phyloP scores from a whole-genome alignment of 1,139 yeast species.

The Entelexis paramagnoliae region DNA sequence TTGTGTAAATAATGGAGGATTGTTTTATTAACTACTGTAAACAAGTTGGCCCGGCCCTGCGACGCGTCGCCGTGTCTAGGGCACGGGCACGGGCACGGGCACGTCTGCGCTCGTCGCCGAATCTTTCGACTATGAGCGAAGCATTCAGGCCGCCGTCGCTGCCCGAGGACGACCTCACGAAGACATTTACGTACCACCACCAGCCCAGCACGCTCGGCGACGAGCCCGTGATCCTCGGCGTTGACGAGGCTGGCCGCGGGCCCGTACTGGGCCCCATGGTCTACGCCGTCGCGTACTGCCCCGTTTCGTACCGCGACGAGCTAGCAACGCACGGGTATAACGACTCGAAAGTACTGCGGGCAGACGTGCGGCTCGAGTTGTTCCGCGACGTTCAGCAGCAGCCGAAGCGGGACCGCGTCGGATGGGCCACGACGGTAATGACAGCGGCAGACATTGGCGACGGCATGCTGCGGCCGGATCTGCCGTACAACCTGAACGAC shows the following conservation, averaged over 20 bases:
- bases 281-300: slow-evolving; percentile 75
- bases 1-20: too few species aligned
- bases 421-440: slow-evolving; percentile 80
- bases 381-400: slow-evolving; percentile 42
- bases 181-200: slow-evolving; percentile 31
- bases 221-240: slow-evolving; percentile 55
- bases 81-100: background rate
- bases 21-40: background rate
- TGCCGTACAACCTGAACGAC: slow-evolving; percentile 69
- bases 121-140: background rate
- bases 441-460: slow-evolving; percentile 79
- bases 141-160: slow-evolving; percentile 18
- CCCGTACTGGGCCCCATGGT: slow-evolving; percentile 97
- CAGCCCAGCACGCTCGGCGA: slow-evolving; percentile 6
- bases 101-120: background rate
- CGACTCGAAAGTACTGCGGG: slow-evolving; percentile 81
- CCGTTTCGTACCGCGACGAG: slow-evolving; percentile 44
- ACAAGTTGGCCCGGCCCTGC: background rate
- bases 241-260: slow-evolving; percentile 97
- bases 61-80: background rate
- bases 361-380: slow-evolving; percentile 52
- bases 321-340: slow-evolving; percentile 68
- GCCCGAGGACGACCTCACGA: slow-evolving; percentile 19
- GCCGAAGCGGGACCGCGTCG: slow-evolving; percentile 48
- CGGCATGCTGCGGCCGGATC: slow-evolving; percentile 68